Conservation (phyloP, 202 grass and related monocot species). For the Setaria viridis region DNA sequence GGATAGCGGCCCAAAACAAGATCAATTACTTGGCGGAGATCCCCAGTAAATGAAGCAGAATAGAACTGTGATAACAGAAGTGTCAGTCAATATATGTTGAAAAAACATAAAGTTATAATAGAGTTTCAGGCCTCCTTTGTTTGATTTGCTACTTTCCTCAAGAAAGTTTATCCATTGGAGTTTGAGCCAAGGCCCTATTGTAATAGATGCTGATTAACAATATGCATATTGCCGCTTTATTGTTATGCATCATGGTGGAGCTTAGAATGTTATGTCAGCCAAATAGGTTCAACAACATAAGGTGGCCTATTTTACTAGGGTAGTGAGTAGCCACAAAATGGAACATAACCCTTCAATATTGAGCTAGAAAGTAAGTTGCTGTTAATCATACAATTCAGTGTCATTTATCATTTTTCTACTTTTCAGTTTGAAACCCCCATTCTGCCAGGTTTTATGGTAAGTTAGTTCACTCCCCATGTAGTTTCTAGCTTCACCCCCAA, state of each 20-base stretch:
- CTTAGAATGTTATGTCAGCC: slow-evolving; percentile 9
- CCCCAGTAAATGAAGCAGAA: slow-evolving; percentile 95
- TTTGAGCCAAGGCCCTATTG: slow-evolving; percentile 24
- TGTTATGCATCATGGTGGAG: not conserved
- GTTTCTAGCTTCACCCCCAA: not conserved
- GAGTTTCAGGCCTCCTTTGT: not conserved
- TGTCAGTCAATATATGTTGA: slow-evolving; percentile 33
- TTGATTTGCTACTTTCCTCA: slow-evolving; percentile 31
- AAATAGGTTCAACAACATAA: slow-evolving; percentile 26
- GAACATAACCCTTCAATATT: not conserved
- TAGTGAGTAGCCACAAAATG: slow-evolving; percentile 12
- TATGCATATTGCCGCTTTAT: slow-evolving; percentile 1
- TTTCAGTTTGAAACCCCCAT: not conserved
- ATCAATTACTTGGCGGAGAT: slow-evolving; percentile 71
- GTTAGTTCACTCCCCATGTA: not conserved
- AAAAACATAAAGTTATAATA: not conserved
- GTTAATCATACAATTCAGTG: not conserved
- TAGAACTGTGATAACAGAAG: slow-evolving; percentile 73
- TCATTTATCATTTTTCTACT: not conserved
- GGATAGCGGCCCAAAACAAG: slow-evolving; percentile 68
- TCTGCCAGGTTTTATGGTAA: not conserved
- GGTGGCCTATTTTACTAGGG: not conserved
- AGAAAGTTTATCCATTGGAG: not conserved
- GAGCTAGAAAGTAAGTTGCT: not conserved
- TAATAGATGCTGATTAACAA: slow-evolving; percentile 4